Percentiles rank a stretch among this genome's conserved stretches.
phyloP scores from a whole-genome alignment of 371 early-diverging fungal genomes.

The Haplosporangium sp. region DNA sequence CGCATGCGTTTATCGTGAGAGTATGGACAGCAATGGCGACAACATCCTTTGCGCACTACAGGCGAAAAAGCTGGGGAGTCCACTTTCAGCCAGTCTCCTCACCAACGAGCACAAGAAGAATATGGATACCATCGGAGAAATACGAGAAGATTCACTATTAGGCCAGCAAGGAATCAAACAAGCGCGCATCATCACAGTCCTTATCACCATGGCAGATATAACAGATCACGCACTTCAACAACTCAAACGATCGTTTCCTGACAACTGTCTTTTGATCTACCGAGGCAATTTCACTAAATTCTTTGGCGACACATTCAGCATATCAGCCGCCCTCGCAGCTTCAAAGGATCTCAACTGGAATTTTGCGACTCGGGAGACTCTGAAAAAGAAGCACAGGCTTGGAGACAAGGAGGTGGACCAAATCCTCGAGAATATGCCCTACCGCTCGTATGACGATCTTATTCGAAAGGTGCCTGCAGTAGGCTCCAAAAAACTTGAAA shows the following conservation, averaged over 20 bases:
- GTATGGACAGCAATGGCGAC: conserved; percentile 1
- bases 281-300: conserved; percentile 12
- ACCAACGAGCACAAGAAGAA: conserved; percentile 4
- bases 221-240: conserved; percentile 4
- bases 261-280: conserved; percentile 18
- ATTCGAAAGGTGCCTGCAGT: conserved; percentile 16
- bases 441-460: conserved; percentile 21
- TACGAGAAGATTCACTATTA: neutral
- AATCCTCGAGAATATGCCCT: conserved; percentile 19
- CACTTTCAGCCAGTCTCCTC: conserved; percentile 2
- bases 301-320: conserved; percentile 17
- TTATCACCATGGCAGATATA: conserved; percentile 13
- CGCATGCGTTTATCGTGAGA: conserved; percentile 15
- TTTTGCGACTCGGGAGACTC: conserved; percentile 13
- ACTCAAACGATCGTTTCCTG: conserved; percentile 11
- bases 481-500: neutral
- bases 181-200: conserved; percentile 7
- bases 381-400: conserved; percentile 12
- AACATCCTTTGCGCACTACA: conserved; percentile 22
- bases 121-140: neutral
- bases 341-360: conserved; percentile 16
- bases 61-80: conserved; percentile 8
- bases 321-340: conserved; percentile 2
- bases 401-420: conserved; percentile 7
- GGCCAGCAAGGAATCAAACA: conserved; percentile 18